Base-by-base conservation (phyloP, 1,139 yeast species). In the Candida glucosophila region DNA sequence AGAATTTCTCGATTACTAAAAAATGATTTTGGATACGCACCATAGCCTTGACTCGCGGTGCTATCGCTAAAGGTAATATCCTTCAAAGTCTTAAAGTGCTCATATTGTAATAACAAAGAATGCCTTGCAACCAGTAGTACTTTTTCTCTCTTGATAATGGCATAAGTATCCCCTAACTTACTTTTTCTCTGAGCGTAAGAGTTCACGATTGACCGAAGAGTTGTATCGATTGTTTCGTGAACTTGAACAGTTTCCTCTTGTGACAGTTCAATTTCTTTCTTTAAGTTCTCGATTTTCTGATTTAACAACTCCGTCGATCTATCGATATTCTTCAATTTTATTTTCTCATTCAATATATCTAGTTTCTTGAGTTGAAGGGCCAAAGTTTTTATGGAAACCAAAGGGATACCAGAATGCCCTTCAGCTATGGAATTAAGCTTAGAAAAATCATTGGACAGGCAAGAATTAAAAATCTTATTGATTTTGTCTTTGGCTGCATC, bases 291-390 rank as follows among this genome's bases (percentile, higher is more conserved):
- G 3, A 55, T 40, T 28, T 40, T 41, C 17, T 31, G 30, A 24
- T 29, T 25, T 25, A 42, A 19, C 20, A 44, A 27, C 1, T 32
- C 34, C 12, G 32, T 35, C 17, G 52, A 39, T 17, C 37, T 39
- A 7, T 48, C 36, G 3, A 53, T 46, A n/a, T 22, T 24, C 12
- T 40, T 53, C 15, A 37, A 35, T 33, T 40, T 50, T 23, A 43
- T 41, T 19, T 37, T 44, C 16, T 38, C 34, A 41, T 44, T 57
- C 26, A 43, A 28, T 1, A 55, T 37, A 22, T 60, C 59, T 14
- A 69, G 52, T 36, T 57, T 64, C 24, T 62, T 41, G 22, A 70
- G 43, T 43, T 67, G 71, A 9, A 62, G 45, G 1, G 71, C 56
- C 17, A 71, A 41, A 12, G 52, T 42, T 12, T 60, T 58, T 2